Base-by-base conservation (phyloP, 2,329 filamentous ascomycete species). In the Colletotrichum destructivum region DNA sequence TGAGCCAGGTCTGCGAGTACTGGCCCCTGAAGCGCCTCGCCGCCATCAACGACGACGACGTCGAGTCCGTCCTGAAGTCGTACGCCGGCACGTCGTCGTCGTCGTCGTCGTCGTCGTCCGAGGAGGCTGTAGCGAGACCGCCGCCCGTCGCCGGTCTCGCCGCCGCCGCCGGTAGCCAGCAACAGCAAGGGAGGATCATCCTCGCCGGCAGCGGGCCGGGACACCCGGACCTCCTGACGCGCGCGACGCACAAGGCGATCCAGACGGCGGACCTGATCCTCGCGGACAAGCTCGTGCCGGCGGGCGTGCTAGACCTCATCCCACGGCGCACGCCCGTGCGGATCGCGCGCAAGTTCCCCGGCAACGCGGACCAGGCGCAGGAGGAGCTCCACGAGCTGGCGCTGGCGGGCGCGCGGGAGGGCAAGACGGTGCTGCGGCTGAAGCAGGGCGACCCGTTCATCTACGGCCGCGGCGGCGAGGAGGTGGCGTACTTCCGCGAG, bases 361-460 rank as follows among this genome's bases (percentile, higher is more conserved):
- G 96, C 26, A 98, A 99, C 81, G 96, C 96, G 51, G 96, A 99
- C 76, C 90, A 91, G 55, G 96, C 96, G 0, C 96, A 99, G 80
- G 91, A 95, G 78, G 96, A 99, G 82, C 90, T 99, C 5, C 88
- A 97, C 3, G 88, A 91, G 64, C 88, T 94, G 76, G 96, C 94
- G 0, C 86, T 98, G 2, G 89, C 89, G 3, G 94, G 91, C 2
- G 86, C 87, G 18, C 79, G 77, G 6, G 82, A 82, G 23, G 96
- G 96, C 15, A 91, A 93, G 79, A 93, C 90, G 1, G 96, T 99
- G 0, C 87, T 99, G 44, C 89, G 96, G 3, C 86, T 99, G 55
- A 99, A 99, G 84, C 96, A 99, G 81, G 96, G 96, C 56, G 96
- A 99, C 78, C 96, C 96, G 0, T 99, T 97, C 82, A 90, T 99